Base-by-base conservation (phyloP, 2,329 filamentous ascomycete genomes). In the Alternaria gaisen region DNA sequence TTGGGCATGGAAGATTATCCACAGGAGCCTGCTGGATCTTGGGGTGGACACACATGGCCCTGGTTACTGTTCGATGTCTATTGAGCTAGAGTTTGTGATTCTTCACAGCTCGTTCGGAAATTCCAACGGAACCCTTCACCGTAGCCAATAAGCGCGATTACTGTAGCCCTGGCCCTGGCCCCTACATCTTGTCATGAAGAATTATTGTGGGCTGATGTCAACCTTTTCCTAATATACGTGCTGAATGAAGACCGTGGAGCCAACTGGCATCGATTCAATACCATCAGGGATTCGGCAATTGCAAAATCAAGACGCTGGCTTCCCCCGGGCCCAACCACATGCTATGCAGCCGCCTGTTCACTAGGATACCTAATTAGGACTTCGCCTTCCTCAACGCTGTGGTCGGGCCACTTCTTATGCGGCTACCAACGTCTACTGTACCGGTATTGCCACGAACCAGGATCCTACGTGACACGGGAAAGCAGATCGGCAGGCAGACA, bases 81-180 rank as follows among this genome's bases (percentile, higher is more conserved):
- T 51, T 42, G 20, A 60, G 57, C 57, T 56, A 56, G 40, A 36
- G 44, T 41, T 54, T 51, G 18, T 51, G 34, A 36, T 60, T 46
- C 44, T 56, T 47, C 38, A 41, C 43, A 46, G 16, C 40, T 34
- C 20, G 14, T 10, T 60, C 46, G 53, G 40, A 34, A 56, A 51
- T 50, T 51, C 38, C 44, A 16, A 51, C 57, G 57, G 53, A 28
- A 48, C 32, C 32, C 24, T 42, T 57, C 14, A 36, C 58, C 58
- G 58, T 34, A 12, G 10, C 58, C 58, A 60, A 60, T 60, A 42
- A 42, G 47, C 24, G 41, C 16, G 24, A 26, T 18, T 24, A 16
- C 12, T 22, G 41, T 40, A 38, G 28, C 46, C 53, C 28, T 42
- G n/a, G 26, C 26, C 53, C 53, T 41, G 20, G 40, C n/a, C 32